Evolutionary conservation across 1,139 yeast species (phyloP).

Genomic region (Spencermartinsiella ligniputridi): DNA sequence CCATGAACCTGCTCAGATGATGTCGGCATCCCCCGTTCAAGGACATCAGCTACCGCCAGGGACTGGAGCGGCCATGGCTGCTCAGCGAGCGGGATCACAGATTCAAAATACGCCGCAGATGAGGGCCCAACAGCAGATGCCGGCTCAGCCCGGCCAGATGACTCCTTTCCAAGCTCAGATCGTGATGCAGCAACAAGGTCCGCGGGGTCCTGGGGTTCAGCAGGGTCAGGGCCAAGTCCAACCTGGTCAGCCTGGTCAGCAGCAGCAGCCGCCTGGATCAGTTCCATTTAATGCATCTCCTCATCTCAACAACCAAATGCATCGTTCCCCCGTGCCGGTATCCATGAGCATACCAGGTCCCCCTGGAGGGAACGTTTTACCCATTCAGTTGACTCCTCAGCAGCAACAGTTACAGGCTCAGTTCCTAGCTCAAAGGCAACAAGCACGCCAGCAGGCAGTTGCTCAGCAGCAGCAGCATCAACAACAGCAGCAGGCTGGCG

Average conservation of each 20-base stretch:
- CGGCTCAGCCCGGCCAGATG: conserved; percentile 4
- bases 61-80: conserved; percentile 12
- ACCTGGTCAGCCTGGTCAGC: conserved; percentile 8
- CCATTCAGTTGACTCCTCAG: conserved; percentile 7
- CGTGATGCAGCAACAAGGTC: conserved; percentile 8
- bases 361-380: conserved; percentile 3
- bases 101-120: conserved; percentile 2
- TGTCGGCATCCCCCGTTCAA: conserved; percentile 25
- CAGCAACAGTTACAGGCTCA: conserved; percentile 13
- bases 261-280: conserved; percentile 3
- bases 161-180: conserved; percentile 10
- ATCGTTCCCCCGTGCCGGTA: conserved; percentile 10
- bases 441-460: conserved; percentile 10
- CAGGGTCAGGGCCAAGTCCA: no score
- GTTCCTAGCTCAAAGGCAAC: conserved; percentile 9
- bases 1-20: conserved; percentile 6
- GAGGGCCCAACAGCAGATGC: conserved; percentile 5
- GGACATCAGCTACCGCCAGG: conserved; percentile 22
- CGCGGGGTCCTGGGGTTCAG: background rate
- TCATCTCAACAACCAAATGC: conserved; percentile 5
- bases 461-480: conserved; percentile 2
- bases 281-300: conserved; percentile 2
- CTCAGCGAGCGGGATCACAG: conserved; percentile 8
- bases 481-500: conserved; percentile 1
- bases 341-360: conserved; percentile 4